These are phyloP conservation scores for Trichosporon coremiiforme DNA, from an alignment of 1,284 basidiomycete genomes.

Conservation along the genomic window DNA sequence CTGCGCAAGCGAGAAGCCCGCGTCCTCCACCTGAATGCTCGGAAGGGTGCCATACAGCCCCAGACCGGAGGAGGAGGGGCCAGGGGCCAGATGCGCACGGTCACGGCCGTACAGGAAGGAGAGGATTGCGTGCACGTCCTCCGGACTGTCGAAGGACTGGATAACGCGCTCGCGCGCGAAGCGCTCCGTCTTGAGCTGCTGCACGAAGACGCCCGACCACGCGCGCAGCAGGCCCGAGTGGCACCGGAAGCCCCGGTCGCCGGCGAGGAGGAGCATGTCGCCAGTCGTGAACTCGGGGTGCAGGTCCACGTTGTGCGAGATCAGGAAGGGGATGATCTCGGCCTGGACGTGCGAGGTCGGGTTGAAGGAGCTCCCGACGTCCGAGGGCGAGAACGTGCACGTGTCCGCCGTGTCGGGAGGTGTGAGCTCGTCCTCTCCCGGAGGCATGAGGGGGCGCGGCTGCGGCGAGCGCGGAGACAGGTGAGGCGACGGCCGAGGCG, in stretches of 20 bases:
- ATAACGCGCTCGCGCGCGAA: not conserved
- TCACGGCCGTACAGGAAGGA: conserved; percentile 18
- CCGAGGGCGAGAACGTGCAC: conserved; percentile 7
- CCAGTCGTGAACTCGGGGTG: conserved; percentile 13
- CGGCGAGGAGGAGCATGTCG: conserved; percentile 8
- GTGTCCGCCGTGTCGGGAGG: conserved; percentile 13
- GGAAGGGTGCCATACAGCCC: conserved; percentile 1
- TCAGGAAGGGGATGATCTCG: not conserved
- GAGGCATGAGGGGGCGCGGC: conserved; percentile 11
- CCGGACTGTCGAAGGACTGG: conserved; percentile 4
- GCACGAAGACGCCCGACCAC: conserved; percentile 19
- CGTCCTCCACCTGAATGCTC: conserved; percentile 11
- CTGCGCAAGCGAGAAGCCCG: not conserved
- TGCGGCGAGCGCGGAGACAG: conserved; percentile 7
- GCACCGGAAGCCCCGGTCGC: conserved; percentile 10
- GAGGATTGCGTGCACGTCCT: conserved; percentile 19
- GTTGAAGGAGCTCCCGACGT: too few species aligned
- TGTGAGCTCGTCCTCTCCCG: conserved; percentile 6
- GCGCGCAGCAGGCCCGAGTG: conserved; percentile 8
- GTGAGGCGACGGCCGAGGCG: not conserved
- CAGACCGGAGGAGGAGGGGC: not conserved
- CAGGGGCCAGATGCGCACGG: not conserved
- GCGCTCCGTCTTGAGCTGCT: not conserved
- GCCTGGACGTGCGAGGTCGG: not conserved
- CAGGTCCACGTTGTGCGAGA: not conserved